A percentile compares a stretch with the other conserved stretches of the same genome.
phyloP scores from a whole-genome alignment of 73 alveolate genomes.

The Symbiodinium natans region DNA sequence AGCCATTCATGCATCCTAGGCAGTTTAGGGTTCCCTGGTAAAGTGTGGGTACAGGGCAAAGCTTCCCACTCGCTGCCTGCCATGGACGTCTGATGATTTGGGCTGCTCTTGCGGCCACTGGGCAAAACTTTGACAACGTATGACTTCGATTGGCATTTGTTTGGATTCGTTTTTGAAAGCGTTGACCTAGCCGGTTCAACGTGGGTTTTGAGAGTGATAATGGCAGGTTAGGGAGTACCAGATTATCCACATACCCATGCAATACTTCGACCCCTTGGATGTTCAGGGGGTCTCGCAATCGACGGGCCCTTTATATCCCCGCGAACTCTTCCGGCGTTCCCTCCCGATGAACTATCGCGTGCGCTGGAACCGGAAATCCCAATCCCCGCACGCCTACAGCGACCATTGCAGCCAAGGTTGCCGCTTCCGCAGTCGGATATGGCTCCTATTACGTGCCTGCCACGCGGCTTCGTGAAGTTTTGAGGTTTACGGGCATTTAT shows the following conservation, averaged over 20 bases:
- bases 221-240: too few species aligned
- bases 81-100: neutral
- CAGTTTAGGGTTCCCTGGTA: neutral
- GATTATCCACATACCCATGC: too few species aligned
- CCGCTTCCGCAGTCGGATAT: neutral
- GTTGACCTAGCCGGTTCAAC: neutral
- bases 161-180: too few species aligned
- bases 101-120: neutral
- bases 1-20: neutral
- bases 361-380: neutral
- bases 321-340: neutral
- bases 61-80: neutral
- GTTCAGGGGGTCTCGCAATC: too few species aligned
- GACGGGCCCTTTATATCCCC: too few species aligned
- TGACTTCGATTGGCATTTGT: neutral
- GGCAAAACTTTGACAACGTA: neutral
- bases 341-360: neutral
- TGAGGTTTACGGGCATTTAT: neutral
- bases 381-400: neutral
- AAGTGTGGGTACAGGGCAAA: neutral
- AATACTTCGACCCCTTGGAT: too few species aligned
- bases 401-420: neutral
- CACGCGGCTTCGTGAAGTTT: neutral
- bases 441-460: neutral
- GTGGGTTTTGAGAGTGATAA: too few species aligned